phyloP scores from a whole-genome alignment of 1,139 yeast genomes.

The Hyphopichia fennica region DNA sequence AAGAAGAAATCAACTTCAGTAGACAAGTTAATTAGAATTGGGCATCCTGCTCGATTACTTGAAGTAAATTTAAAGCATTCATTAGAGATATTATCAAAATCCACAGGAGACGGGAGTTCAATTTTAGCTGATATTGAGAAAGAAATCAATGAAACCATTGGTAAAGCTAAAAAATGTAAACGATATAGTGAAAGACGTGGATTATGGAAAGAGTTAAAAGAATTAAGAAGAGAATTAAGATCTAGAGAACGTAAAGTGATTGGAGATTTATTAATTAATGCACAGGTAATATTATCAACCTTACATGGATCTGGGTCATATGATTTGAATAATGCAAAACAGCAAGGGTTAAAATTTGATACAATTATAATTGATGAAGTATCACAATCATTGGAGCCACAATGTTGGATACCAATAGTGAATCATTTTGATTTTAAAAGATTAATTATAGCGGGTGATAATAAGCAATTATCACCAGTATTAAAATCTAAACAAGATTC shows the following conservation, averaged over 20 bases:
- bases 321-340: conserved; percentile 55
- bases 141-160: conserved; percentile 66
- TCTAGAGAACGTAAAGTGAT: conserved; percentile 65
- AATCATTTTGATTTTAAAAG: conserved; percentile 59
- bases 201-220: conserved; percentile 69
- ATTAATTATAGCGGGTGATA: conserved; percentile 81
- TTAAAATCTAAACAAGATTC: conserved; percentile 45
- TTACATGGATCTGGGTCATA: conserved; percentile 85
- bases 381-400: conserved; percentile 91
- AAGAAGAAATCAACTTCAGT: conserved; percentile 26
- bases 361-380: conserved; percentile 93
- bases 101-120: conserved; percentile 55
- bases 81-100: conserved; percentile 68
- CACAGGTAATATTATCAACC: conserved; percentile 77
- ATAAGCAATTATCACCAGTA: conserved; percentile 84
- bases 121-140: conserved; percentile 65
- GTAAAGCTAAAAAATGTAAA: conserved; percentile 63
- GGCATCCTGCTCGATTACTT: conserved; percentile 88
- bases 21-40: conserved; percentile 71
- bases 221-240: conserved; percentile 66
- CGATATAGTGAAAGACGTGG: conserved; percentile 63
- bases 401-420: conserved; percentile 94
- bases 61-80: conserved; percentile 68
- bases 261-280: conserved; percentile 54
- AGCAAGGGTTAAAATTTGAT: conserved; percentile 47